phyloP scores from a whole-genome alignment of 164 flowering plant genomes.

The Annona squamosa region DNA sequence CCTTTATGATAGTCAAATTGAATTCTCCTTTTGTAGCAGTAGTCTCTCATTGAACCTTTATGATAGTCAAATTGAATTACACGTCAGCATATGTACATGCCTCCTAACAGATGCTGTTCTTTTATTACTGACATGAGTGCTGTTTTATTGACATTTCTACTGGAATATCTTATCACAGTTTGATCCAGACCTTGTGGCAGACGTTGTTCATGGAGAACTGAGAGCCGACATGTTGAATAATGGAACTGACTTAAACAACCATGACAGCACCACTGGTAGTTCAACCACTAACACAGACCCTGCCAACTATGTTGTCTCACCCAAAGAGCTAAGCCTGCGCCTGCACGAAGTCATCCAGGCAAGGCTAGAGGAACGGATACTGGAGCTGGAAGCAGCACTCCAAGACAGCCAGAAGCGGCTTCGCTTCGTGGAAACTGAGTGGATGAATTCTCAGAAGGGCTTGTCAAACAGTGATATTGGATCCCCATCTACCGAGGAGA shows the following conservation, averaged over 20 bases:
- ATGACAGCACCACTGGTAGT: conserved; percentile 24
- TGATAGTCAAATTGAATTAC: too few species aligned
- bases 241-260: conserved; percentile 22
- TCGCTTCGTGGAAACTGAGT: conserved; percentile 30
- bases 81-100: background rate
- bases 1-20: too few species aligned
- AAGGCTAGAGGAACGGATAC: conserved; percentile 62
- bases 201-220: conserved; percentile 55
- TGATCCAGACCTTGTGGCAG: conserved; percentile 44
- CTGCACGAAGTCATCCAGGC: conserved; percentile 70
- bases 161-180: conserved; percentile 33
- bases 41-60: too few species aligned
- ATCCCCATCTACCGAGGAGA: conserved; percentile 22
- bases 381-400: conserved; percentile 71
- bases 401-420: conserved; percentile 43
- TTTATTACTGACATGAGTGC: background rate
- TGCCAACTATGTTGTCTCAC: conserved; percentile 58
- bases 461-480: conserved; percentile 23
- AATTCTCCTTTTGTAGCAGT: too few species aligned
- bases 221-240: conserved; percentile 31
- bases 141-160: background rate
- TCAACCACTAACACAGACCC: conserved; percentile 30
- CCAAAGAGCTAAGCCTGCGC: conserved; percentile 67
- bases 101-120: background rate
- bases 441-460: conserved; percentile 16